Evolutionary conservation across 352 stramenopile species (phyloP).

Genomic region (Phytophthora brassicae): DNA sequence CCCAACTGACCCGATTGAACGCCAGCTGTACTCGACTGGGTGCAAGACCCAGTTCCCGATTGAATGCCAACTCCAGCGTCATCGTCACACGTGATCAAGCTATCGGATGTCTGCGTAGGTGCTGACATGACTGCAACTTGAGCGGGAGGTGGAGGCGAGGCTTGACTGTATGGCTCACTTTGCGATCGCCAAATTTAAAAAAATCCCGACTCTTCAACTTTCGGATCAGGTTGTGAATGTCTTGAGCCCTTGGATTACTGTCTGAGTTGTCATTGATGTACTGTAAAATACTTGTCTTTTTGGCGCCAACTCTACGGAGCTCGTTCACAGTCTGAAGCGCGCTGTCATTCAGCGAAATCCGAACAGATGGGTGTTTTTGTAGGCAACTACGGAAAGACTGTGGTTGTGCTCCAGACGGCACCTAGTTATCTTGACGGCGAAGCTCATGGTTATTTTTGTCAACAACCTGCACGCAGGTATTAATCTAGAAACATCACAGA

Average conservation of each 20-base stretch:
- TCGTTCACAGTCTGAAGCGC: not conserved
- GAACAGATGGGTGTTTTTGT: not conserved
- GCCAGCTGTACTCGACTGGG: too few relatives aligned
- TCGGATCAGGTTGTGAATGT: too few relatives aligned
- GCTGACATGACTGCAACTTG: too few relatives aligned
- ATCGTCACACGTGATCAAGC: too few relatives aligned
- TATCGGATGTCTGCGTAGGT: too few relatives aligned
- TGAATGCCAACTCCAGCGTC: too few relatives aligned
- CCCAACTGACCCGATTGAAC: not conserved
- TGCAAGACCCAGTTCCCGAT: too few relatives aligned
- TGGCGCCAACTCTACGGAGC: too few relatives aligned
- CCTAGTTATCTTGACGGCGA: not conserved
- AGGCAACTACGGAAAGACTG: not conserved
- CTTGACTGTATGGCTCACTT: too few relatives aligned
- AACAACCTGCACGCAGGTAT: not conserved
- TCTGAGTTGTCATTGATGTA: not conserved
- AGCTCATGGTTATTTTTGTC: not conserved
- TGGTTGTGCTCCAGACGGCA: not conserved
- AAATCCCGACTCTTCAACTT: not conserved
- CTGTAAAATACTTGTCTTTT: conserved; percentile 3
- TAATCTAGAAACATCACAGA: not conserved
- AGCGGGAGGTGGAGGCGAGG: too few relatives aligned
- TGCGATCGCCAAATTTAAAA: too few relatives aligned
- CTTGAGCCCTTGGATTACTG: too few relatives aligned
- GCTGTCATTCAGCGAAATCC: not conserved